Base-by-base conservation (phyloP, 1,284 basidiomycete genomes). In the Calocybe gambosa region DNA sequence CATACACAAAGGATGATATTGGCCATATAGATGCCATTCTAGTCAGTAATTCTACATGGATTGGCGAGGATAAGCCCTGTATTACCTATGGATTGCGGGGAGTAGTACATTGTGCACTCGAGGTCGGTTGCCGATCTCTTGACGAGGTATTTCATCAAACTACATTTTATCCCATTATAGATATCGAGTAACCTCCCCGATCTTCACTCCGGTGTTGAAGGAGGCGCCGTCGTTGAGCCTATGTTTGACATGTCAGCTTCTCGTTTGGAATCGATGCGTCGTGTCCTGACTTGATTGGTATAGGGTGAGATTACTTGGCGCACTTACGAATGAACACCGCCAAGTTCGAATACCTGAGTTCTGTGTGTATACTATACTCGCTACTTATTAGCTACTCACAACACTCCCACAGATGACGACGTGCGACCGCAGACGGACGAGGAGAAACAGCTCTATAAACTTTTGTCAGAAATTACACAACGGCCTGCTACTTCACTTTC, bases 41-140 rank as follows among this genome's bases (percentile, higher is more conserved):
- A 15, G 81, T 95, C 49, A 90, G 87, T 57, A 99, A 99, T 62
- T 97, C 94, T 26, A 95, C 93, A 13, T 99, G 95, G 94, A 89
- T 98, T 53, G 88, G 88, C 25, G 93, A 97, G 58, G 83, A 89
- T 51, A 82, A 84, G n/a, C 94, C 95, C 0, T 98, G 94, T 60
- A 85, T 98, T 47, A 97, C 94, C 0, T 95, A 96, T 59, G 95
- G 95, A 2, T 70, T 98, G 54, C 80, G 95, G 41, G 95, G 95
- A 0, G 95, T 99, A 1, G 81, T 97, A 0, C 88, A 90, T 58
- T 90, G 88, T 33, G 78, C 79, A 26, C 66, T 94, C 13, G 75
- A 82, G 69, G 85, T 87, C 38, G 39, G 69, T 50, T 29, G 10
- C 4, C 28, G 42, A 5, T 33, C 1, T 8, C 10, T 23, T 2